Percentiles rank a stretch among this genome's conserved stretches.
Conservation (phyloP, 1,139 yeast species). For the Saccharomycopsis crataegensis region DNA sequence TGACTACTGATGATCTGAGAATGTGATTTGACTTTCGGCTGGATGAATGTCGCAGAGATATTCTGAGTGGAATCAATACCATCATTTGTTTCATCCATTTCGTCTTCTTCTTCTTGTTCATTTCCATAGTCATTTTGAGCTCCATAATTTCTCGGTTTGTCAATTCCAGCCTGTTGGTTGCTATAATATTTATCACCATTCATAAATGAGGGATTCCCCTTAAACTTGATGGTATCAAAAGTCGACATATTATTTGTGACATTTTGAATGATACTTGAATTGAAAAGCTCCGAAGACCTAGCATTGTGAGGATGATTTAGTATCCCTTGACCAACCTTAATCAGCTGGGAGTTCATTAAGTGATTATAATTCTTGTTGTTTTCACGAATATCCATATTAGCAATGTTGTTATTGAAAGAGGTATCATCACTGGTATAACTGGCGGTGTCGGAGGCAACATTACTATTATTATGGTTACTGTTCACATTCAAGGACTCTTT, state of each 20-base stretch:
- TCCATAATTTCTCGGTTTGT: not conserved
- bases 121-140: not conserved
- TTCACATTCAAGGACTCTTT: constrained; percentile 4
- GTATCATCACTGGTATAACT: constrained; percentile 15
- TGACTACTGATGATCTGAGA: not conserved
- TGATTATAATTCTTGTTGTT: not conserved
- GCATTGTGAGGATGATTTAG: constrained; percentile 3
- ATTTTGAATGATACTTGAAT: constrained; percentile 1
- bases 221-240: not conserved
- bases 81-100: constrained; percentile 5
- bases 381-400: no score
- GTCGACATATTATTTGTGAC: constrained; percentile 14
- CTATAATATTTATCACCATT: not conserved
- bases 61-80: constrained; percentile 10
- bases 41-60: constrained; percentile 13
- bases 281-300: not conserved
- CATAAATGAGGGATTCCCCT: not conserved
- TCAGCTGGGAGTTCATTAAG: not conserved
- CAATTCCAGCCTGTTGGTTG: not conserved
- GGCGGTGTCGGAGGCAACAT: not conserved
- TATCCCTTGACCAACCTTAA: constrained; percentile 9
- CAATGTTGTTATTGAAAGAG: not conserved
- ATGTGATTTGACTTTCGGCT: constrained; percentile 7
- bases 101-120: not conserved
- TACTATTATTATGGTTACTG: not conserved